phyloP scores from a whole-genome alignment of 495 filamentous ascomycete genomes.

The Aspergillus diversus region DNA sequence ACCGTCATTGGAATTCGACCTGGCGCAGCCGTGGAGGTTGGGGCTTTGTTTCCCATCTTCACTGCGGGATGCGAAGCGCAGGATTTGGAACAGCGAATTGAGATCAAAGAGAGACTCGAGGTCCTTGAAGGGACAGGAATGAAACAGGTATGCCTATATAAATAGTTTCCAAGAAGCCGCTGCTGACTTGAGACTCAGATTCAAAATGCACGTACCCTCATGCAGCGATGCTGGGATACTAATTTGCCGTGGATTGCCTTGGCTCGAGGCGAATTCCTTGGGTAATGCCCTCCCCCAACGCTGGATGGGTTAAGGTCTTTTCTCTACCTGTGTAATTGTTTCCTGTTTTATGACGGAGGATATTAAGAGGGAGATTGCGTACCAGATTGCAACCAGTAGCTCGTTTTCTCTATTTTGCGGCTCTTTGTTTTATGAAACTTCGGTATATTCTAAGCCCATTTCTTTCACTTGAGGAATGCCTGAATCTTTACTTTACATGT shows the following conservation, averaged over 20 bases:
- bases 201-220: conserved; percentile 48
- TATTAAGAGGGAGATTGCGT: conserved; percentile 10
- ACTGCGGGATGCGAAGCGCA: conserved; percentile 78
- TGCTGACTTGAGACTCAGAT: conserved; percentile 31
- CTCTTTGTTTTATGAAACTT: not conserved
- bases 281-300: conserved; percentile 24
- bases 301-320: too few species aligned
- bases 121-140: conserved; percentile 75
- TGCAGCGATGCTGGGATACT: conserved; percentile 50
- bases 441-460: not conserved
- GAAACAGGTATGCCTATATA: conserved; percentile 60
- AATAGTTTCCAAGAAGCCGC: not conserved
- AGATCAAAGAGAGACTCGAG: conserved; percentile 69
- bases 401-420: not conserved
- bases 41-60: conserved; percentile 82
- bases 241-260: conserved; percentile 48
- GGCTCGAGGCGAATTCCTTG: conserved; percentile 47
- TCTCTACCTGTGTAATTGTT: too few species aligned
- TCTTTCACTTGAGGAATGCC: not conserved
- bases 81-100: conserved; percentile 54
- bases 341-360: not conserved
- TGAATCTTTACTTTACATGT: not conserved
- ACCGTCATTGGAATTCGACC: conserved; percentile 64
- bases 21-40: conserved; percentile 74
- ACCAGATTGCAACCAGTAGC: not conserved